Conservation (phyloP, 768 basidiomycete genomes). For the Russula dissimulans region DNA sequence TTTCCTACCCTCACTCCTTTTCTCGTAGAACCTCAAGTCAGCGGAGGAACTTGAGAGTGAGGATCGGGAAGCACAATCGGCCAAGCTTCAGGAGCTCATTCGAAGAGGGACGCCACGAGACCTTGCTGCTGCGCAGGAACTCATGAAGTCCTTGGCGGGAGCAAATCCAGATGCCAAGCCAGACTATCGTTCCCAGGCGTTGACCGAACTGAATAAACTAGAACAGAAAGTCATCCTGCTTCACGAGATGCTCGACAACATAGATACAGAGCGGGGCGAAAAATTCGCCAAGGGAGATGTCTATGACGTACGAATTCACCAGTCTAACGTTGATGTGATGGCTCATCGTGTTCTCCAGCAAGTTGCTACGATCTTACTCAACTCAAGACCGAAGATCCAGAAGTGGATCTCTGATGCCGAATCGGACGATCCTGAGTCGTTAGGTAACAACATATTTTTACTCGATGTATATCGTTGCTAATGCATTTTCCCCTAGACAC, state of each 20-base stretch:
- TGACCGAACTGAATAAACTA: conserved; percentile 86
- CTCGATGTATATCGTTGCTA: conserved; percentile 1
- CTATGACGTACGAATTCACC: conserved; percentile 60
- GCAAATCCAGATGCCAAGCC: conserved; percentile 93
- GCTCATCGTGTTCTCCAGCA: conserved; percentile 42
- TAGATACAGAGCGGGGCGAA: conserved; percentile 62
- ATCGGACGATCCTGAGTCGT: conserved; percentile 78
- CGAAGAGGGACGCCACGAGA: conserved; percentile 93
- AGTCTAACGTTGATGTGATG: background rate
- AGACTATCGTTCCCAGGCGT: conserved; percentile 84
- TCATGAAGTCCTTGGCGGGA: conserved; percentile 93
- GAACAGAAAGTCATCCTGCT: conserved; percentile 93
- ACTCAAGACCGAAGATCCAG: conserved; percentile 89
- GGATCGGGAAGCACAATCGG: conserved; percentile 88
- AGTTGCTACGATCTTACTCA: conserved; percentile 73
- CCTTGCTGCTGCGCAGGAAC: conserved; percentile 88
- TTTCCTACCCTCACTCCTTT: background rate
- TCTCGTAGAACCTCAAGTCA: conserved; percentile 71
- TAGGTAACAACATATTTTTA: conserved; percentile 41
- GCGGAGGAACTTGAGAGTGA: conserved; percentile 95
- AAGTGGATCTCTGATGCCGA: conserved; percentile 97
- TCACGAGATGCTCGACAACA: conserved; percentile 95
- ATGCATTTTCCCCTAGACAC: conserved; percentile 49
- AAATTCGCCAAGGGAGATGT: conserved; percentile 81
- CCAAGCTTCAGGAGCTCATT: conserved; percentile 98